Evolutionary conservation across 139 green algal species (phyloP).

Genomic region (Axilococcus clingmanii): DNA sequence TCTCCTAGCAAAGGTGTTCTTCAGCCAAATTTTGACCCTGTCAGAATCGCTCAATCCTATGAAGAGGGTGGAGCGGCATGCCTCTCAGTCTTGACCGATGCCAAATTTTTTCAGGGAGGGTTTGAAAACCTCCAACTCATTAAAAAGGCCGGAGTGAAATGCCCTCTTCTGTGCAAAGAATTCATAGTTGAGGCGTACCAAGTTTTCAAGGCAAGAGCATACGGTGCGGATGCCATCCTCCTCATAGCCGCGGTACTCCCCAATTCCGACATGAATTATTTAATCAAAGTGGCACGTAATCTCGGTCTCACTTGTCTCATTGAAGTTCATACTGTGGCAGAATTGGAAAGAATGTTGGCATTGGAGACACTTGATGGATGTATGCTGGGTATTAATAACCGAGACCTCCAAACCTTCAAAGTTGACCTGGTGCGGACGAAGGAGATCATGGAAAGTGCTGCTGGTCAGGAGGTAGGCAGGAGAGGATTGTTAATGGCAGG

Average conservation of each 20-base stretch:
- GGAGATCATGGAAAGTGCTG: conserved; percentile 67
- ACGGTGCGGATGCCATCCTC: conserved; percentile 89
- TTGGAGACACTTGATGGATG: conserved; percentile 64
- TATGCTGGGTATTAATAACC: conserved; percentile 99
- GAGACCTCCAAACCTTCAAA: conserved; percentile 93
- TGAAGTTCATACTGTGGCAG: conserved; percentile 78
- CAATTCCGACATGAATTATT: conserved; percentile 86
- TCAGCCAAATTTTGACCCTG: conserved; percentile 91
- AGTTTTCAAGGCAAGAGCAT: conserved; percentile 50
- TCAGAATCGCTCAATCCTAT: conserved; percentile 81
- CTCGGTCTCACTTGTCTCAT: conserved; percentile 71
- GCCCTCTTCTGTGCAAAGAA: conserved; percentile 98
- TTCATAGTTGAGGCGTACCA: conserved; percentile 99
- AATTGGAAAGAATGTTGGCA: conserved; percentile 85
- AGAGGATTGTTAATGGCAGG: conserved; percentile 82
- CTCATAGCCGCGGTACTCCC: conserved; percentile 96
- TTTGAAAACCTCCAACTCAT: conserved; percentile 78
- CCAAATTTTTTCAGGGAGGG: conserved; percentile 87
- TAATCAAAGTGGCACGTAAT: conserved; percentile 62
- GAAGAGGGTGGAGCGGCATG: conserved; percentile 91
- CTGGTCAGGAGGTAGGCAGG: conserved; percentile 60
- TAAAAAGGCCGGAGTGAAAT: conserved; percentile 60
- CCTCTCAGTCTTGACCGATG: conserved; percentile 91
- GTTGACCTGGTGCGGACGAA: conserved; percentile 79
- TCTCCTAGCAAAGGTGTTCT: conserved; percentile 92